phyloP scores from a whole-genome alignment of 805 yeast species.

The Tetrapisispora fleetii region DNA sequence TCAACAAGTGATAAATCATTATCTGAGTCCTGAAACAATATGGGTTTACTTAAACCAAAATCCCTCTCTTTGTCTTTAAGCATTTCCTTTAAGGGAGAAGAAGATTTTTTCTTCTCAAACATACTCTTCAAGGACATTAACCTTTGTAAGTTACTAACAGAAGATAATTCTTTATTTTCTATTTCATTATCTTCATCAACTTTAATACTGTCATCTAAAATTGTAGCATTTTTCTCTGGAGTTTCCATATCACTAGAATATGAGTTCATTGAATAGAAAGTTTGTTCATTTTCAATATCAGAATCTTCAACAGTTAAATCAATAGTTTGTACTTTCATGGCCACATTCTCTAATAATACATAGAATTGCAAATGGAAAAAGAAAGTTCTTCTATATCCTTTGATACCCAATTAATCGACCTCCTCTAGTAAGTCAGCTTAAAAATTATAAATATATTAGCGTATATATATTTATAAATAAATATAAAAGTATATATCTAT shows the following conservation, averaged over 20 bases:
- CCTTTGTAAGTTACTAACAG: not conserved
- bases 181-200: not conserved
- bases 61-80: not conserved
- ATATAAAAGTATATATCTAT: too few species aligned
- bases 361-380: too few species aligned
- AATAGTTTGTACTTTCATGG: not conserved
- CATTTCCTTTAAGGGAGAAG: slow-evolving; percentile 3
- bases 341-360: not conserved
- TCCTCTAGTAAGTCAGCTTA: too few species aligned
- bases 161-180: not conserved
- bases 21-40: not conserved
- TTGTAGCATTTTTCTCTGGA: too few species aligned
- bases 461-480: too few species aligned
- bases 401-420: too few species aligned
- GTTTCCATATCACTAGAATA: not conserved
- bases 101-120: not conserved
- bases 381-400: too few species aligned
- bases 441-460: too few species aligned
- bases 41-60: not conserved
- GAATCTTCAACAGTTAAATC: slow-evolving; percentile 1
- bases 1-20: not conserved
- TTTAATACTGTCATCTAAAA: not conserved
- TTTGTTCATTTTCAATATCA: not conserved
- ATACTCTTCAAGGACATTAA: not conserved
- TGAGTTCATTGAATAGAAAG: not conserved